Evolutionary conservation across 768 basidiomycete genomes (phyloP).

Genomic region (Pleurotus djamor): DNA sequence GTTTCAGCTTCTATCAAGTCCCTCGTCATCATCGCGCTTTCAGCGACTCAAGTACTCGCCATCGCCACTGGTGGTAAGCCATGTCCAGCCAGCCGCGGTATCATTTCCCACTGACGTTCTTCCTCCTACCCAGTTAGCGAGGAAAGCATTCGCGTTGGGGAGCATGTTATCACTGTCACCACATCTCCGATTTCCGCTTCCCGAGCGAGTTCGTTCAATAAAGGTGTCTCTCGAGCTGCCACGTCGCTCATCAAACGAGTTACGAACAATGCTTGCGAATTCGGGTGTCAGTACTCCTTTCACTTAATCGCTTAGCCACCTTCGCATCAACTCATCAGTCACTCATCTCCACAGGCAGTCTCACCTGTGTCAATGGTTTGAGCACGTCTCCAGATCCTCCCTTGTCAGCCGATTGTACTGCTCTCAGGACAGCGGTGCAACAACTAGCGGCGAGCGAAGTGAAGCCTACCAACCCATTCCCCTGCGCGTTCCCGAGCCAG

Average conservation of each 20-base stretch:
- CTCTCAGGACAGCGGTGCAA: background rate
- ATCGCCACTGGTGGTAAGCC: too few species aligned
- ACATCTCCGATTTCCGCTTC: background rate
- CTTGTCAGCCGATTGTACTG: conserved; percentile 1
- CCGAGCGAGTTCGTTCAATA: background rate
- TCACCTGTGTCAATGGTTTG: conserved; percentile 7
- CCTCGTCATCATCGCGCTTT: too few species aligned
- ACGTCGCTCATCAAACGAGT: conserved; percentile 7
- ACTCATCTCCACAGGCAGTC: too few species aligned
- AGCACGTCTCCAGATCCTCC: conserved; percentile 5
- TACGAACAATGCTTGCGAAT: background rate
- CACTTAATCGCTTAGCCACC: too few species aligned
- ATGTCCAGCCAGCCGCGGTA: too few species aligned
- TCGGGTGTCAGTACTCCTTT: conserved; percentile 4
- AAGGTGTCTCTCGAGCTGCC: background rate
- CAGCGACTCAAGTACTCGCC: too few species aligned
- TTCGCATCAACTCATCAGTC: too few species aligned
- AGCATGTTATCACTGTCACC: background rate
- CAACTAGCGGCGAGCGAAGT: conserved; percentile 8
- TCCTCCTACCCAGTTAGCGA: background rate
- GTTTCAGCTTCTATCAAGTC: too few species aligned
- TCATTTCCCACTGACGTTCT: too few species aligned
- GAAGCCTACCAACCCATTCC: background rate
- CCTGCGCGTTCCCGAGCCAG: conserved; percentile 6
- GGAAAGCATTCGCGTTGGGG: background rate